phyloP scores from a whole-genome alignment of 2,329 filamentous ascomycete species.

The Aspergillus felis region DNA sequence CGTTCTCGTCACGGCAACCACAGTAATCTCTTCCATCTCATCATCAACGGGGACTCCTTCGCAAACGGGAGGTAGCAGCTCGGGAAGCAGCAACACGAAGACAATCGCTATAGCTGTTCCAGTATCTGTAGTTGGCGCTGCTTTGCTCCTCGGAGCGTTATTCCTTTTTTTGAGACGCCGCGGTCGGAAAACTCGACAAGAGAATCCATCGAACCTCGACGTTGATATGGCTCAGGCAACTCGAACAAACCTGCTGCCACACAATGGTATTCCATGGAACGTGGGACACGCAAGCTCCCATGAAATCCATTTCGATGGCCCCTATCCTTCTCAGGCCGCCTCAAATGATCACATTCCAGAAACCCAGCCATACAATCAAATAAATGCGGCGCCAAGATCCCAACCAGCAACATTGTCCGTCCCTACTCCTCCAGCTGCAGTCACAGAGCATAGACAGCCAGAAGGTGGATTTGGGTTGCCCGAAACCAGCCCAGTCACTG shows the following conservation, averaged over 20 bases:
- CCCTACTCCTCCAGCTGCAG: not conserved
- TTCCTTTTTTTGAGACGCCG: slow-evolving; percentile 24
- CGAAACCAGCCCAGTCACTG: not conserved
- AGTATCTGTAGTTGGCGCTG: slow-evolving; percentile 26
- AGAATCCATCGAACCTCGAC: slow-evolving; percentile 5
- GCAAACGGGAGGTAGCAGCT: not conserved
- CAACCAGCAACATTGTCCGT: slow-evolving; percentile 7
- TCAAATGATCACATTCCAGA: not conserved
- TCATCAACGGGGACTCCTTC: not conserved
- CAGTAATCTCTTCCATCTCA: not conserved
- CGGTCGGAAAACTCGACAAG: slow-evolving; percentile 17
- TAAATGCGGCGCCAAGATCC: not conserved
- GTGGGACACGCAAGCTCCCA: not conserved
- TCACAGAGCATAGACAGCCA: not conserved
- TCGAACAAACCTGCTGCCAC: slow-evolving; percentile 8
- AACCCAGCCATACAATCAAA: not conserved
- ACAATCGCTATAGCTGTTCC: slow-evolving; percentile 34
- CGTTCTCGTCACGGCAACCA: not conserved
- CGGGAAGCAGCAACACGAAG: slow-evolving; percentile 6
- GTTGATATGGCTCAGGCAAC: slow-evolving; percentile 5
- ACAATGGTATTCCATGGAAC: not conserved
- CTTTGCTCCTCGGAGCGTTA: slow-evolving; percentile 18
- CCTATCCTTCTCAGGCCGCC: not conserved
- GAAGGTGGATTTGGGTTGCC: not conserved
- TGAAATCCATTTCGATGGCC: slow-evolving; percentile 4